Conservation (phyloP, 116 monocot species). For the Trichopus zeylanicus region DNA sequence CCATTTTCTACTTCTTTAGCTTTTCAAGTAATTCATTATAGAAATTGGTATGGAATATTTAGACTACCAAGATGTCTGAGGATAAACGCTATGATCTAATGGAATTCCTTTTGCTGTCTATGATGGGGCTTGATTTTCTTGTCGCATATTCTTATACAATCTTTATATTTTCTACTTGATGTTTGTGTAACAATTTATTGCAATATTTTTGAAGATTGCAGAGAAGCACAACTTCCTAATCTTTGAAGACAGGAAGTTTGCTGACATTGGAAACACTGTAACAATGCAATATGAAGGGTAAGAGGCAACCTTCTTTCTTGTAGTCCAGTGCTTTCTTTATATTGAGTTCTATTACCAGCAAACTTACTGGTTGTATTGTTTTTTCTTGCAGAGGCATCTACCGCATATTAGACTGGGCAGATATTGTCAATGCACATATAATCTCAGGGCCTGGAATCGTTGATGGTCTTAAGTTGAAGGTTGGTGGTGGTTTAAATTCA, state of each 20-base stretch:
- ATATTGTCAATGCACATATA: constrained; percentile 95
- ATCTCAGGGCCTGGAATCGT: constrained; percentile 96
- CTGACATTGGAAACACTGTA: constrained; percentile 97
- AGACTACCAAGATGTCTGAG: no score
- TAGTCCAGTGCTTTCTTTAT: not conserved
- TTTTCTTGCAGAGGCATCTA: constrained; percentile 65
- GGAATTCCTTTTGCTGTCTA: no score
- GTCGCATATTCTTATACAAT: no score
- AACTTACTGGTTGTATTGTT: constrained; percentile 1
- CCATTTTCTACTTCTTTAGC: no score
- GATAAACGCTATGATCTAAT: no score
- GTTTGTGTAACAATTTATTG: not conserved
- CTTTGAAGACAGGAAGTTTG: constrained; percentile 98
- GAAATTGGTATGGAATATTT: no score
- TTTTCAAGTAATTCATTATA: no score
- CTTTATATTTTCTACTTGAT: no score
- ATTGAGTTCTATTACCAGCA: not conserved
- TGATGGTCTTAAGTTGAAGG: constrained; percentile 91
- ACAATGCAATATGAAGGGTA: constrained; percentile 98
- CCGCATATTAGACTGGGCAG: constrained; percentile 94
- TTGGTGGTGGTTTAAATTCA: constrained; percentile 22
- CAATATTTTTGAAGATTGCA: constrained; percentile 48
- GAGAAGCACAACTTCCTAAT: constrained; percentile 89
- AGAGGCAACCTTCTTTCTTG: constrained; percentile 2
- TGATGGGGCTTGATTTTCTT: no score